Percentiles rank a stretch among this genome's conserved stretches.
These are phyloP conservation scores for Suillus plorans DNA, from an alignment of 768 basidiomycete genomes.

Conservation along the genomic window DNA sequence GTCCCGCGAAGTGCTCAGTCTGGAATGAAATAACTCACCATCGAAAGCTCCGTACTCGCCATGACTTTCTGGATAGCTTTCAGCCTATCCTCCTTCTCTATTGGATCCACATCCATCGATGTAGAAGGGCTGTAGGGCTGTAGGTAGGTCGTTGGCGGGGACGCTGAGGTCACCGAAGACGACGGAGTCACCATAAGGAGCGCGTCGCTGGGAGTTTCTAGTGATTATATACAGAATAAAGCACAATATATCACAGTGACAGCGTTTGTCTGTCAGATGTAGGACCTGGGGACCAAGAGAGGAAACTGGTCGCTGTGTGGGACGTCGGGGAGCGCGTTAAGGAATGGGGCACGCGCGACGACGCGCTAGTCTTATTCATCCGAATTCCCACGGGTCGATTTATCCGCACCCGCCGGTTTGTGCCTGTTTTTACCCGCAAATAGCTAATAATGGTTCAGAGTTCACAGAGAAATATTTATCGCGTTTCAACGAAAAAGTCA, in stretches of 20 bases:
- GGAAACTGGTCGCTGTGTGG: slow-evolving; percentile 38
- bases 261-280: slow-evolving; percentile 10
- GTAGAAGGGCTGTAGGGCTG: slow-evolving; percentile 41
- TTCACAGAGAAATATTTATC: slow-evolving; percentile 8
- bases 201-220: slow-evolving; percentile 25
- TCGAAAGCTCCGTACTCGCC: slow-evolving; percentile 76
- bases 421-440: slow-evolving; percentile 18
- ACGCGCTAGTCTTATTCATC: slow-evolving; percentile 40
- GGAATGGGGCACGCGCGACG: slow-evolving; percentile 33
- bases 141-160: slow-evolving; percentile 68
- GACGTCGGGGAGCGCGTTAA: slow-evolving; percentile 38
- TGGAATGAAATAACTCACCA: slow-evolving; percentile 54
- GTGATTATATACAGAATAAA: slow-evolving; percentile 17
- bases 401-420: slow-evolving; percentile 18
- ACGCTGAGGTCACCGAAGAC: slow-evolving; percentile 80
- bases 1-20: slow-evolving; percentile 34
- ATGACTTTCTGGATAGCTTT: slow-evolving; percentile 74
- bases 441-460: slow-evolving; percentile 14
- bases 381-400: slow-evolving; percentile 31
- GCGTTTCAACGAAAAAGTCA: slow-evolving; percentile 15
- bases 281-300: slow-evolving; percentile 29
- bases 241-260: slow-evolving; percentile 18
- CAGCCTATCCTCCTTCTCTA: slow-evolving; percentile 61
- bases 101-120: slow-evolving; percentile 39
- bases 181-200: slow-evolving; percentile 72